These are phyloP conservation scores for Talaromyces sp. DNA, from an alignment of 2,329 filamentous ascomycete species.

Conservation along the genomic window DNA sequence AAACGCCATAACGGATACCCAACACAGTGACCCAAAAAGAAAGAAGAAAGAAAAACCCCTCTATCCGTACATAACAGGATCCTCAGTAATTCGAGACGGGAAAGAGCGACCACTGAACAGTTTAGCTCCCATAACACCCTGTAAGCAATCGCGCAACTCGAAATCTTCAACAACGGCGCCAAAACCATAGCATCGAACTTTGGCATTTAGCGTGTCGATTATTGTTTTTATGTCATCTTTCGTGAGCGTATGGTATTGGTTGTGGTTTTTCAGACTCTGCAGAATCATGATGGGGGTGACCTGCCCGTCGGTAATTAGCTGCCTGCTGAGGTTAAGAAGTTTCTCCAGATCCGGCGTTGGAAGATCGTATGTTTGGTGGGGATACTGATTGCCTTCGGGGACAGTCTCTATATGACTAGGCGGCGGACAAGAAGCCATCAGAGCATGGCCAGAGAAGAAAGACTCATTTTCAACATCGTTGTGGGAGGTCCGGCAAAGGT, in stretches of 20 bases:
- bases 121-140: constrained; percentile 55
- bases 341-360: constrained; percentile 72
- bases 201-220: constrained; percentile 67
- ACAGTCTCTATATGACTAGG: constrained; percentile 55
- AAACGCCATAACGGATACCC: not conserved
- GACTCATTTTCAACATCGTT: constrained; percentile 57
- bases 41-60: not conserved
- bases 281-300: constrained; percentile 96
- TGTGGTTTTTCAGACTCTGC: constrained; percentile 71
- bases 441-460: constrained; percentile 73
- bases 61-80: constrained; percentile 22
- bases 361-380: constrained; percentile 73
- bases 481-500: constrained; percentile 74
- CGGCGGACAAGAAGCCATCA: constrained; percentile 90
- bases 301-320: constrained; percentile 71
- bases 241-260: constrained; percentile 61
- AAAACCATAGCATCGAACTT: constrained; percentile 87
- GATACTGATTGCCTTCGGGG: constrained; percentile 50
- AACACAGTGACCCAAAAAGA: not conserved
- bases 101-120: constrained; percentile 18
- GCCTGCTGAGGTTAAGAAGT: constrained; percentile 76
- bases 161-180: constrained; percentile 67
- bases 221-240: constrained; percentile 65
- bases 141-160: constrained; percentile 64
- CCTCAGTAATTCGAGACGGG: constrained; percentile 18